Conservation (phyloP, 345 rosid genomes). For the Populus tremula region DNA sequence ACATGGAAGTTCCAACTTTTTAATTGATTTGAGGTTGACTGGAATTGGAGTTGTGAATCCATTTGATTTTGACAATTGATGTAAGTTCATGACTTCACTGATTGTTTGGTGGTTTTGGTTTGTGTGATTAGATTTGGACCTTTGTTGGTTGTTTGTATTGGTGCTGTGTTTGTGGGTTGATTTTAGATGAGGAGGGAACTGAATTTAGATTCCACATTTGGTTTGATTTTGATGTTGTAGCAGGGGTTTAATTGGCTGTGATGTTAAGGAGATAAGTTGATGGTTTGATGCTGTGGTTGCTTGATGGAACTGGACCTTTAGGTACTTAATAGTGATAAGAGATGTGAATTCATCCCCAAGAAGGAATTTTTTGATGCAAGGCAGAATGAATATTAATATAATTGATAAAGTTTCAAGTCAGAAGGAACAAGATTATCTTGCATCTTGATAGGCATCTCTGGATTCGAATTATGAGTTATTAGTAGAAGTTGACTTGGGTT, state of each 20-base stretch:
- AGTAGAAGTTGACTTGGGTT: background rate
- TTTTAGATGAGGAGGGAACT: background rate
- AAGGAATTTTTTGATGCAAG: background rate
- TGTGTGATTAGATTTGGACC: background rate
- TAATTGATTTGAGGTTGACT: background rate
- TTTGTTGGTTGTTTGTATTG: background rate
- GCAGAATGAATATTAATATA: background rate
- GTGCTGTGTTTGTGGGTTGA: background rate
- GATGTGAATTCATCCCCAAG: background rate
- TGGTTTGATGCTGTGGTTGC: too few species aligned
- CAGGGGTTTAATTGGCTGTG: background rate
- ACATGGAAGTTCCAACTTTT: background rate
- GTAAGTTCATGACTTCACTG: background rate
- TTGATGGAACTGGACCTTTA: background rate
- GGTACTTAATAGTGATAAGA: background rate
- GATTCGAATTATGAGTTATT: background rate
- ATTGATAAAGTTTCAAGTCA: background rate
- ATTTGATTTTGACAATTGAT: background rate
- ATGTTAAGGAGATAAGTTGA: too few species aligned
- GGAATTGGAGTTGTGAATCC: background rate
- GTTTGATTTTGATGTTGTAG: background rate
- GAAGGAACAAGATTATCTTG: background rate
- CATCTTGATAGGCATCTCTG: background rate
- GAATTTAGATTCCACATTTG: background rate
- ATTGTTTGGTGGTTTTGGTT: background rate